A percentile compares a stretch with the other conserved stretches of the same genome.
Evolutionary conservation across 116 monocot genomes (phyloP).

Genomic region (Trichopus zeylanicus): DNA sequence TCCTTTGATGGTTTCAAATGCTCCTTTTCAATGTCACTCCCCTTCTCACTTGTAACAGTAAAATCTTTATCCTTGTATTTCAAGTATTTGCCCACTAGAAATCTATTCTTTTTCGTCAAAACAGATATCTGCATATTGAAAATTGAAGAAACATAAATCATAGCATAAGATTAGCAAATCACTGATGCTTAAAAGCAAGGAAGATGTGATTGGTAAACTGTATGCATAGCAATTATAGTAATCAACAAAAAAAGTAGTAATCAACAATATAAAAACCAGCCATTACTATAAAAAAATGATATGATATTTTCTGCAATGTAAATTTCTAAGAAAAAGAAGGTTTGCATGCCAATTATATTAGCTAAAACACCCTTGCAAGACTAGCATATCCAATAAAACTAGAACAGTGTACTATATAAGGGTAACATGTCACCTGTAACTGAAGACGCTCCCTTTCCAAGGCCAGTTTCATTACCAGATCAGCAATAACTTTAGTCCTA

Average conservation of each 20-base stretch:
- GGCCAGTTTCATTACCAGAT: slow-evolving; percentile 59
- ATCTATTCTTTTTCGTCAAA: slow-evolving; percentile 49
- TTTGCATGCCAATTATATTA: too few species aligned
- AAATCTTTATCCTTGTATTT: slow-evolving; percentile 10
- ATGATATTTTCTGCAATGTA: too few species aligned
- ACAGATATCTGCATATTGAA: slow-evolving; percentile 40
- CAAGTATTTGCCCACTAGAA: slow-evolving; percentile 28
- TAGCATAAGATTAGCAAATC: neutral
- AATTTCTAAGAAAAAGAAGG: too few species aligned
- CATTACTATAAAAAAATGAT: too few species aligned
- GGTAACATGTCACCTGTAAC: slow-evolving; percentile 32
- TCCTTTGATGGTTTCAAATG: slow-evolving; percentile 21
- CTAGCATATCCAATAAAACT: neutral
- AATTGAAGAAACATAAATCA: too few species aligned
- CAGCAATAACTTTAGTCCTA: slow-evolving; percentile 55
- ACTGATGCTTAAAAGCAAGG: neutral
- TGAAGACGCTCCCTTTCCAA: slow-evolving; percentile 72
- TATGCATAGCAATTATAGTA: too few species aligned
- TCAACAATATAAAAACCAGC: too few species aligned
- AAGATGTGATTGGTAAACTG: too few species aligned
- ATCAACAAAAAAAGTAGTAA: too few species aligned
- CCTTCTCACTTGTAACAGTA: slow-evolving; percentile 7
- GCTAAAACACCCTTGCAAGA: too few species aligned
- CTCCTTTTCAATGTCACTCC: neutral
- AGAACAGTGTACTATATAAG: neutral